Conservation (phyloP, 805 yeast species). For the Dipodascus geniculatus region DNA sequence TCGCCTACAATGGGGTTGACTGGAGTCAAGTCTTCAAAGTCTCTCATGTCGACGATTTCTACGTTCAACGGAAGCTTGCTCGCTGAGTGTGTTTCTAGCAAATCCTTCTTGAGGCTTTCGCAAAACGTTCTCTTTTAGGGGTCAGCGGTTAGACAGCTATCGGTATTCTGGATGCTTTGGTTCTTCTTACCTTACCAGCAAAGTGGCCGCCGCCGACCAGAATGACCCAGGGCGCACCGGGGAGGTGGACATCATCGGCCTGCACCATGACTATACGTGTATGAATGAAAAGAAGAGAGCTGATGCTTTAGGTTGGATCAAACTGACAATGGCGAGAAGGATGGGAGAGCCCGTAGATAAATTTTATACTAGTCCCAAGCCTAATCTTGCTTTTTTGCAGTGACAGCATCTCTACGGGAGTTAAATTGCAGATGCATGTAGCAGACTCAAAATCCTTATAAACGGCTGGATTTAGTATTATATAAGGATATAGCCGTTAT, state of each 20-base stretch:
- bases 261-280: background rate
- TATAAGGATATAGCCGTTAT: background rate
- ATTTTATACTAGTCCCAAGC: no score
- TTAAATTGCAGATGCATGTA: background rate
- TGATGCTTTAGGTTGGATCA: no score
- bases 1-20: slow-evolving; percentile 4
- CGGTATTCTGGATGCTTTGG: background rate
- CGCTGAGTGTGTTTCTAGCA: background rate
- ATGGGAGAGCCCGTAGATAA: no score
- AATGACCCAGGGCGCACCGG: slow-evolving; percentile 24
- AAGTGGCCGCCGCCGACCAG: slow-evolving; percentile 55
- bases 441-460: no score
- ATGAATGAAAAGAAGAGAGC: background rate
- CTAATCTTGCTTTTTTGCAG: no score
- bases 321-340: no score
- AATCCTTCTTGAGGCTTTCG: slow-evolving; percentile 16
- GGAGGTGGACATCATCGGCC: background rate
- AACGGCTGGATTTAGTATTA: background rate
- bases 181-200: slow-evolving; percentile 36
- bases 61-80: slow-evolving; percentile 11
- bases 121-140: slow-evolving; percentile 18
- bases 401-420: no score
- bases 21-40: slow-evolving; percentile 19
- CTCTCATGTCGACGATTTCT: slow-evolving; percentile 34
- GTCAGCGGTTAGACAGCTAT: background rate